Evolutionary conservation across 2,329 filamentous ascomycete species (phyloP), one percentile per base, ranked within the genome.

Genomic region (Penicillium oxalicum): DNA sequence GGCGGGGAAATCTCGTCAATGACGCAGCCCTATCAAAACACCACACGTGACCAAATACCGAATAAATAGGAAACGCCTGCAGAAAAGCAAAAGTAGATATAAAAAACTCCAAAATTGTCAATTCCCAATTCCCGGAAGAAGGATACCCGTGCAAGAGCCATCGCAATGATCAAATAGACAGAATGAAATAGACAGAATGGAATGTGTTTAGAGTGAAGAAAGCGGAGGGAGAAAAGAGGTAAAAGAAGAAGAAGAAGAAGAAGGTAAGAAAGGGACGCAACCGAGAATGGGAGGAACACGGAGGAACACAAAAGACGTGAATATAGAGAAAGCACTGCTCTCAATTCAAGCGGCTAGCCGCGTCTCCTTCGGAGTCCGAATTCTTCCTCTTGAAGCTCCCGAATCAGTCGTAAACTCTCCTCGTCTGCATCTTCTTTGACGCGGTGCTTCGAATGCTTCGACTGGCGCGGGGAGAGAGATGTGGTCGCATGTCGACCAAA

Each of bases 331-430:
- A 13, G 8, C 6, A 9, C 9, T 25, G 27, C 12, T 29, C 11
- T 18, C 18, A 37, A 33, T 37, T 6, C 29, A 32, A 32, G 29
- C 11, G 7, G 26, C 33, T 50, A 56, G 32, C 54, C 52, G 25
- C 54, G 54, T 45, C 70, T 63, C 58, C 67, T 67, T 37, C 72
- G 64, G 43, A 74, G 59, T 24, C 72, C 70, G 45, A 73, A 73
- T 26, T 74, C 72, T 48, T 72, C 67, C 54, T 73, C 72, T 49
- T 74, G 71, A 29, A 74, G 54, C 57, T 73, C 69, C 48, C 69
- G 67, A 41, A 74, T 74, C 40, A 74, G 53, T 43, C 65, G 68
- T 52, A 74, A 53, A 44, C 69, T 74, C 47, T 74, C 71, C 6
- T 66, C 64, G 53, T 74, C 72, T 7, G 65, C 59, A 24, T 65